A percentile compares a stretch with the other conserved stretches of the same genome.
Evolutionary conservation across 2,329 filamentous ascomycete species (phyloP).

Genomic region (Lecanicillium sp.): DNA sequence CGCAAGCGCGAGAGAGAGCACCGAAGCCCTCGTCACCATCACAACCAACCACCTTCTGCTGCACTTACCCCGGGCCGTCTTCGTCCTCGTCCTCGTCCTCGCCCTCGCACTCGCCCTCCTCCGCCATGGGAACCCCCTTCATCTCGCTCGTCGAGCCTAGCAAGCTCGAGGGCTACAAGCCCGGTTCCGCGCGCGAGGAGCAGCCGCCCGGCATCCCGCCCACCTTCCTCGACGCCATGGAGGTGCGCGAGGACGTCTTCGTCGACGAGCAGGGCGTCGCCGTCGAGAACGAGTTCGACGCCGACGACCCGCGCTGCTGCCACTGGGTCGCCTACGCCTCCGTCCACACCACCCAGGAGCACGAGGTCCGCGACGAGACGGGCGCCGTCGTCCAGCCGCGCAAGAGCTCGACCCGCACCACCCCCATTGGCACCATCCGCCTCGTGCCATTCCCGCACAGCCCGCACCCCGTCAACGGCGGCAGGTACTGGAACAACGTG

Average conservation of each 20-base stretch:
- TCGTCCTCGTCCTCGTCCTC: too few species aligned
- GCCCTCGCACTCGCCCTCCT: not conserved
- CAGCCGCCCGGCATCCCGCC: constrained; percentile 44
- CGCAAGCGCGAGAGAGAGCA: too few species aligned
- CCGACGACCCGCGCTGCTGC: constrained; percentile 70
- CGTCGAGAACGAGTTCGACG: constrained; percentile 68
- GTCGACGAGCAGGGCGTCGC: constrained; percentile 53
- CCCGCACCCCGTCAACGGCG: constrained; percentile 52
- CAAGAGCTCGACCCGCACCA: constrained; percentile 37
- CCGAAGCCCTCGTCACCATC: too few species aligned
- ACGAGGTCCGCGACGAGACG: constrained; percentile 38
- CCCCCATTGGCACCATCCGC: constrained; percentile 67
- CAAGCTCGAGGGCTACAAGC: constrained; percentile 43
- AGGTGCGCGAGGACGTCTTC: constrained; percentile 55
- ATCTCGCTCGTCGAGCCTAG: constrained; percentile 42
- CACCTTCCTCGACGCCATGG: constrained; percentile 58
- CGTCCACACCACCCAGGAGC: constrained; percentile 41
- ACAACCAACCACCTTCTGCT: too few species aligned
- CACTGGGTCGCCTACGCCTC: constrained; percentile 85
- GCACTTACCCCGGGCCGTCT: too few species aligned
- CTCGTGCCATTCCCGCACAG: constrained; percentile 75
- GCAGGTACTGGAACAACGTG: constrained; percentile 40
- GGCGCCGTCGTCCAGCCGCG: constrained; percentile 36
- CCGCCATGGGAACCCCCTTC: constrained; percentile 44
- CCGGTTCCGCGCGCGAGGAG: constrained; percentile 30